Evolutionary conservation across 2,329 filamentous ascomycete genomes (phyloP).

Genomic region (Rutstroemia sp.): DNA sequence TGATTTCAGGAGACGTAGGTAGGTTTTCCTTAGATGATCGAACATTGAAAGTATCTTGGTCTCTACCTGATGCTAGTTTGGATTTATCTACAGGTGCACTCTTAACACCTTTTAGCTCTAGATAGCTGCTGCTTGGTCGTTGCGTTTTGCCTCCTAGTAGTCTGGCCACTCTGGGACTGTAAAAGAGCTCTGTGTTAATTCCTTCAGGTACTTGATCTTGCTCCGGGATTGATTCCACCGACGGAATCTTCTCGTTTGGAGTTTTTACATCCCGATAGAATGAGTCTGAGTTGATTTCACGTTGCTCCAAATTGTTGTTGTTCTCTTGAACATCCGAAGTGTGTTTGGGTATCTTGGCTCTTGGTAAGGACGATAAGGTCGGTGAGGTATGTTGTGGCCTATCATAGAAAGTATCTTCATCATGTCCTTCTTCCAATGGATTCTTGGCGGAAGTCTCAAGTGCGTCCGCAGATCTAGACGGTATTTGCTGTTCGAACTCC

Average conservation of each 20-base stretch:
- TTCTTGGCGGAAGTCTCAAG: slow-evolving; percentile 22
- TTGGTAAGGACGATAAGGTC: slow-evolving; percentile 44
- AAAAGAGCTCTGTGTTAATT: slow-evolving; percentile 54
- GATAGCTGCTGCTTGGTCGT: slow-evolving; percentile 11
- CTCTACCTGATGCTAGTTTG: slow-evolving; percentile 25
- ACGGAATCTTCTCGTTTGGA: slow-evolving; percentile 10
- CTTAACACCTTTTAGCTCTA: slow-evolving; percentile 30
- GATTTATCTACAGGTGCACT: slow-evolving; percentile 31
- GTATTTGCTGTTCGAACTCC: slow-evolving; percentile 44
- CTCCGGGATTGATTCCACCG: slow-evolving; percentile 25
- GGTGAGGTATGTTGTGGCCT: slow-evolving; percentile 39
- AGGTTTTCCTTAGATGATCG: slow-evolving; percentile 8
- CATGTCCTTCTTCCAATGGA: slow-evolving; percentile 26
- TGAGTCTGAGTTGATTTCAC: slow-evolving; percentile 24
- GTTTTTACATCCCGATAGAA: slow-evolving; percentile 32
- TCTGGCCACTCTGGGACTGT: slow-evolving; percentile 49
- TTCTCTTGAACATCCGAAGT: slow-evolving; percentile 31
- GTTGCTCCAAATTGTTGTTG: slow-evolving; percentile 13
- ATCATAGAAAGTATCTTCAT: slow-evolving; percentile 49
- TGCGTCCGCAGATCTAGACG: slow-evolving; percentile 40
- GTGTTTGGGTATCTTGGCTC: slow-evolving; percentile 46
- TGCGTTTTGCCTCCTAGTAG: slow-evolving; percentile 42
- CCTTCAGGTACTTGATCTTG: slow-evolving; percentile 46
- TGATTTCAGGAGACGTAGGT: slow-evolving; percentile 10
- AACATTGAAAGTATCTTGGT: slow-evolving; percentile 32